Conservation (phyloP, 2,329 filamentous ascomycete species). For the Xylariomycetidae sp. region DNA sequence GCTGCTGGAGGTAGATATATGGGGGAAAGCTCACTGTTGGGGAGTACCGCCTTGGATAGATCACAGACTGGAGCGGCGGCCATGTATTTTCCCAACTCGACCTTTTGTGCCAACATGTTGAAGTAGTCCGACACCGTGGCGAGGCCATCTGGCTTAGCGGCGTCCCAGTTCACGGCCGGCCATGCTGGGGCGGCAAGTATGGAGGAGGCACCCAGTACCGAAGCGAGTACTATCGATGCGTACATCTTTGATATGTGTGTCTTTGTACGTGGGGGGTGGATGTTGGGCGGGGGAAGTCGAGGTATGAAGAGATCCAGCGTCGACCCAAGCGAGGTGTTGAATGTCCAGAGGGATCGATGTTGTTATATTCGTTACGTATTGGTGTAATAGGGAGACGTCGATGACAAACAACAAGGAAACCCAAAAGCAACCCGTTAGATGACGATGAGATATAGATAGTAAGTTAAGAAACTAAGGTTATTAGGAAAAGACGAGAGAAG, state of each 20-base stretch:
- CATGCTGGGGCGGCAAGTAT: constrained; percentile 40
- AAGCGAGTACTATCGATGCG: constrained; percentile 40
- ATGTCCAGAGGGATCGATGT: too few species aligned
- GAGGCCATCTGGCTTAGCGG: constrained; percentile 35
- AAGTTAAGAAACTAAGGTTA: constrained; percentile 1
- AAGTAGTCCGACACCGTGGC: constrained; percentile 56
- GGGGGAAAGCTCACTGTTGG: constrained; percentile 35
- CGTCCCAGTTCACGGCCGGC: constrained; percentile 38
- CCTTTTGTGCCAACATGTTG: constrained; percentile 52
- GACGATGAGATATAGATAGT: not conserved
- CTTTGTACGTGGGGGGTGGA: constrained; percentile 3
- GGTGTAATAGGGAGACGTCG: too few species aligned
- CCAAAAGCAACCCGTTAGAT: constrained; percentile 18
- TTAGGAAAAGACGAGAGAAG: constrained; percentile 1
- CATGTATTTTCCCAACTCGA: constrained; percentile 42
- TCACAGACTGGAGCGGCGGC: constrained; percentile 46
- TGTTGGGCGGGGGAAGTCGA: constrained; percentile 1
- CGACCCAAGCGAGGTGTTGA: too few species aligned
- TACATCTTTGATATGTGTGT: constrained; percentile 40
- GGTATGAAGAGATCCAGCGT: too few species aligned
- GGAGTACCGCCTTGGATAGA: constrained; percentile 47
- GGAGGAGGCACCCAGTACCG: constrained; percentile 41
- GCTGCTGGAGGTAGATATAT: too few species aligned
- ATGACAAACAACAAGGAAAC: constrained; percentile 18
- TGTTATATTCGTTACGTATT: too few species aligned